Conservation (phyloP, 2,329 filamentous ascomycete species). For the Exophiala xenobiotica region DNA sequence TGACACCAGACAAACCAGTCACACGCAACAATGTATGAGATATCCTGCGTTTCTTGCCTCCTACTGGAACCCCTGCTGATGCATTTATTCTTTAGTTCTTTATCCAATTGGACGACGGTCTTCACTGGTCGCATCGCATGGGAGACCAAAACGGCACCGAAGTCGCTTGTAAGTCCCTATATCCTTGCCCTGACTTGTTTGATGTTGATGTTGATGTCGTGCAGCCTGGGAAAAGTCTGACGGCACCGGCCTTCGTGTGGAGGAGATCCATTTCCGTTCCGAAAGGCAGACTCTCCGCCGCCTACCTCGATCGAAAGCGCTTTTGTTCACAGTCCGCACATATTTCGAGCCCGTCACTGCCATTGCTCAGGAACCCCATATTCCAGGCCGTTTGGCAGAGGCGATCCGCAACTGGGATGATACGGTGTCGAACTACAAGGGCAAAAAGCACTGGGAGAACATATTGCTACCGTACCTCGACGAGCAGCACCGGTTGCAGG, state of each 20-base stretch:
- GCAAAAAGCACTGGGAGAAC: neutral
- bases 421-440: neutral
- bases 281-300: conserved; percentile 3
- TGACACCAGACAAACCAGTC: neutral
- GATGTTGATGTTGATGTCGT: neutral
- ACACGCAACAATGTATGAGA: neutral
- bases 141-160: neutral
- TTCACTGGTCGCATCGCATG: neutral
- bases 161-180: neutral
- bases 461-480: neutral
- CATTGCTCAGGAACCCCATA: neutral
- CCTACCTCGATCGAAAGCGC: neutral
- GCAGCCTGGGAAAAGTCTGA: neutral
- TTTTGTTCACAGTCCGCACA: conserved; percentile 5
- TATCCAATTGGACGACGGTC: neutral
- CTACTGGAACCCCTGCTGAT: neutral
- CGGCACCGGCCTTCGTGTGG: neutral
- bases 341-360: neutral
- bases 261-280: neutral
- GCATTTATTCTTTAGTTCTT: neutral
- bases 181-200: neutral
- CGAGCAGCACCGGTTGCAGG: neutral
- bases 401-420: neutral
- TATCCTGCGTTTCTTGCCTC: neutral
- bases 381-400: neutral